Conservation (phyloP, 179 eudicot species). For the Heliamphora ciliata region DNA sequence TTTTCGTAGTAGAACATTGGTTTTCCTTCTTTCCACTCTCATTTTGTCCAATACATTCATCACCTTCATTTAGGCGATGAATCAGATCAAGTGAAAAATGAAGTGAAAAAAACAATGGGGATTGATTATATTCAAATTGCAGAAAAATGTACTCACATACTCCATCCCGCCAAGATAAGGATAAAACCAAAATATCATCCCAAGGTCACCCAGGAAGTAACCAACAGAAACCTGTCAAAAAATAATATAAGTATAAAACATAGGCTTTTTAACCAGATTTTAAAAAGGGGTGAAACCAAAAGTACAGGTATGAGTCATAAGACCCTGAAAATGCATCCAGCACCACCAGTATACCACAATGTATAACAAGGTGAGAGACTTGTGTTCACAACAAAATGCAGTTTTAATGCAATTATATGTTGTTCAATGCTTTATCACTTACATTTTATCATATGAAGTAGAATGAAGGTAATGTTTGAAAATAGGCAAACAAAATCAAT, state of each 20-base stretch:
- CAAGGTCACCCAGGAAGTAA: constrained; percentile 73
- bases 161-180: constrained; percentile 76
- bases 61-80: neutral
- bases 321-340: neutral
- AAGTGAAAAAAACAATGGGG: neutral
- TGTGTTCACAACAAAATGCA: neutral
- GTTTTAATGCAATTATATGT: neutral
- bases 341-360: neutral
- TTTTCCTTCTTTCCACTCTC: neutral
- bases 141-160: constrained; percentile 49
- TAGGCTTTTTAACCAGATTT: neutral
- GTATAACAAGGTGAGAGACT: neutral
- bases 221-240: constrained; percentile 77
- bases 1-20: neutral
- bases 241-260: neutral
- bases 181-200: constrained; percentile 71
- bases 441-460: neutral
- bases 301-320: neutral
- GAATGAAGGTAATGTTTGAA: neutral
- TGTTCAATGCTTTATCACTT: neutral
- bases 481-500: neutral
- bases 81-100: neutral
- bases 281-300: neutral
- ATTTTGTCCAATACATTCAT: neutral
- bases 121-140: neutral